These are phyloP conservation scores for Colletotrichum echinochloae DNA, from an alignment of 2,329 filamentous ascomycete species.

Conservation along the genomic window DNA sequence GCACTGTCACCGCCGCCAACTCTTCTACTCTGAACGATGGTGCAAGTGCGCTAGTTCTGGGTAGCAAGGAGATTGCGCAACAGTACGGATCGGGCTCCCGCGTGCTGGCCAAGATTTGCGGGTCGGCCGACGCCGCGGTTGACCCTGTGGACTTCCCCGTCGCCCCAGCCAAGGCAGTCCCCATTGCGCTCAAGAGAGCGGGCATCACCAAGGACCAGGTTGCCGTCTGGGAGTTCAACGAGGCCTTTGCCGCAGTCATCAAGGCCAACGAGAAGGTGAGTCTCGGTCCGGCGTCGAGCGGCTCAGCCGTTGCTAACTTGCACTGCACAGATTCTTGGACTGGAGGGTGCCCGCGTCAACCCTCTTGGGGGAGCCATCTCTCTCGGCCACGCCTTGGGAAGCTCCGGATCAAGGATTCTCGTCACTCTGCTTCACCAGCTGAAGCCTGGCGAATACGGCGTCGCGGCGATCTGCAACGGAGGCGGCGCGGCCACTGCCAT, in stretches of 20 bases:
- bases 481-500: conserved; percentile 92
- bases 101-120: conserved; percentile 87
- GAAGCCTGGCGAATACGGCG: conserved; percentile 91
- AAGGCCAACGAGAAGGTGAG: conserved; percentile 89
- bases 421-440: conserved; percentile 92
- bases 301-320: conserved; percentile 31
- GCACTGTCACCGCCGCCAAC: conserved; percentile 94
- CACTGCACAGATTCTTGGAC: conserved; percentile 75
- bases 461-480: conserved; percentile 96
- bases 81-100: conserved; percentile 82
- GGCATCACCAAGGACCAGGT: conserved; percentile 94
- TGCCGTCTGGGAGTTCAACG: conserved; percentile 97
- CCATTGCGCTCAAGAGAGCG: conserved; percentile 87
- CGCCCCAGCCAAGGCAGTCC: conserved; percentile 91
- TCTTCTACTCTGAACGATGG: conserved; percentile 95
- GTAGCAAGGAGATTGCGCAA: conserved; percentile 82
- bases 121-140: conserved; percentile 89
- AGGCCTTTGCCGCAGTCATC: conserved; percentile 96
- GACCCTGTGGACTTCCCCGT: conserved; percentile 95
- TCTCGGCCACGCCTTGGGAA: conserved; percentile 90
- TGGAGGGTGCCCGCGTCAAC: conserved; percentile 85
- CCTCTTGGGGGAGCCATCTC: conserved; percentile 92
- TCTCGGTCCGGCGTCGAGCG: conserved; percentile 1
- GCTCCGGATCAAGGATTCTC: conserved; percentile 91
- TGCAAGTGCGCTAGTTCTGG: conserved; percentile 88